Percentiles rank a stretch among this genome's conserved stretches.
Evolutionary conservation across 257 asterid genomes (phyloP).

Genomic region (Mentha longifolia): DNA sequence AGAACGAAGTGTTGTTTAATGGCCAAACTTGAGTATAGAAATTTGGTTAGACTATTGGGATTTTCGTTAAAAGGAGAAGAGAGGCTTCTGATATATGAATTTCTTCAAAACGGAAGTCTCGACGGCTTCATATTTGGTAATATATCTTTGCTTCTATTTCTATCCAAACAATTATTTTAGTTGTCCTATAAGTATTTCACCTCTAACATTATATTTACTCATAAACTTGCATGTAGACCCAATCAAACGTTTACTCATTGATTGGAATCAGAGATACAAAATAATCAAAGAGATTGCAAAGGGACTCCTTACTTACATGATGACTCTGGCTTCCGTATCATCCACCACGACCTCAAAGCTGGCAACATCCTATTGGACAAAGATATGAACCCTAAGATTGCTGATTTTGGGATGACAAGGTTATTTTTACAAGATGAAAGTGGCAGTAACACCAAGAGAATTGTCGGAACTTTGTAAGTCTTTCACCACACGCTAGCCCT

Average conservation of each 20-base stretch:
- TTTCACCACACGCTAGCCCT: too few species aligned
- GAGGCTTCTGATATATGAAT: slow-evolving; percentile 35
- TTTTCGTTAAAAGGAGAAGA: slow-evolving; percentile 23
- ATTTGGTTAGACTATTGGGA: slow-evolving; percentile 34
- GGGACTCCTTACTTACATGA: slow-evolving; percentile 38
- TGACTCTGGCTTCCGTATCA: slow-evolving; percentile 27
- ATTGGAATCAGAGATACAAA: slow-evolving; percentile 31
- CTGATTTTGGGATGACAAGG: slow-evolving; percentile 37
- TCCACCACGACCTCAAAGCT: slow-evolving; percentile 37
- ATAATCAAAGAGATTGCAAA: slow-evolving; percentile 34
- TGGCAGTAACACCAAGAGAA: slow-evolving; percentile 12
- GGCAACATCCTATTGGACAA: slow-evolving; percentile 23
- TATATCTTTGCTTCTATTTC: background rate
- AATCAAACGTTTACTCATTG: background rate
- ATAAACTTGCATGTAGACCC: slow-evolving; percentile 32
- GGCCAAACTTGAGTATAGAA: slow-evolving; percentile 32
- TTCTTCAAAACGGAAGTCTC: slow-evolving; percentile 27
- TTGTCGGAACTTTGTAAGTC: slow-evolving; percentile 40
- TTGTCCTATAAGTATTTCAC: too few species aligned
- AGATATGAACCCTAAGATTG: slow-evolving; percentile 37
- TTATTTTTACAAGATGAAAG: slow-evolving; percentile 27
- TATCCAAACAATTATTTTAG: too few species aligned
- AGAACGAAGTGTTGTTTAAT: slow-evolving; percentile 28
- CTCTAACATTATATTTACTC: too few species aligned
- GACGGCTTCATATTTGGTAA: slow-evolving; percentile 34